Evolutionary conservation across 2,329 filamentous ascomycete species (phyloP).

Genomic region (Huntiella decipiens): DNA sequence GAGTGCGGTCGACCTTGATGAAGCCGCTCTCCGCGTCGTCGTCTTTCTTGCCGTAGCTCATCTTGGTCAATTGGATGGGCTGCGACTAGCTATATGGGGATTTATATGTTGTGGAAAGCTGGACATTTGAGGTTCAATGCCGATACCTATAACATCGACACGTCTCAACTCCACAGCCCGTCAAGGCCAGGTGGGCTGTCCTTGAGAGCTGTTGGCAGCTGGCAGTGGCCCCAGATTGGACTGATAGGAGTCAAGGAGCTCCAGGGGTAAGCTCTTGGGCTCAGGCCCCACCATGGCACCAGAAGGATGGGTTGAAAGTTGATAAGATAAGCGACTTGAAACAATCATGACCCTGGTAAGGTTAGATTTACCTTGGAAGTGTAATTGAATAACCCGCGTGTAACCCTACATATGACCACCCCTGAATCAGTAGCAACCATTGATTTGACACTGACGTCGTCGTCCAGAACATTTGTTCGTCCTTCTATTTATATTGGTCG

Average conservation of each 20-base stretch:
- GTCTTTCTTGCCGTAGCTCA: constrained; percentile 98
- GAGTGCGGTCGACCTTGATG: constrained; percentile 93
- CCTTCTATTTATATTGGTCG: no score
- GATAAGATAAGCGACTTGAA: no score
- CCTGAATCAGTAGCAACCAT: no score
- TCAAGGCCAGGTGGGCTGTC: constrained; percentile 3
- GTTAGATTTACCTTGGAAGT: no score
- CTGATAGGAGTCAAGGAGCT: not conserved
- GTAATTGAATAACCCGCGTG: no score
- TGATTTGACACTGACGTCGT: no score
- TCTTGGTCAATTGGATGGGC: constrained; percentile 29
- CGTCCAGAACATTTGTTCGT: no score
- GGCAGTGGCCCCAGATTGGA: not conserved
- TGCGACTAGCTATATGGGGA: not conserved
- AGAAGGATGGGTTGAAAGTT: no score
- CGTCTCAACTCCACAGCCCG: constrained; percentile 8
- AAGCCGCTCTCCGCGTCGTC: constrained; percentile 87
- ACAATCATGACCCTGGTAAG: no score
- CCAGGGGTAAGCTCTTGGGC: not conserved
- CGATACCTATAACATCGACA: constrained; percentile 10
- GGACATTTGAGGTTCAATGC: constrained; percentile 7
- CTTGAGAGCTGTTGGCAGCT: not conserved
- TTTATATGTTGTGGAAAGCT: constrained; percentile 4
- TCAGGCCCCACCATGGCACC: no score
- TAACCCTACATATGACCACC: no score